Evolutionary conservation across 179 eudicot genomes (phyloP).

Genomic region (Beta macrorhiza): DNA sequence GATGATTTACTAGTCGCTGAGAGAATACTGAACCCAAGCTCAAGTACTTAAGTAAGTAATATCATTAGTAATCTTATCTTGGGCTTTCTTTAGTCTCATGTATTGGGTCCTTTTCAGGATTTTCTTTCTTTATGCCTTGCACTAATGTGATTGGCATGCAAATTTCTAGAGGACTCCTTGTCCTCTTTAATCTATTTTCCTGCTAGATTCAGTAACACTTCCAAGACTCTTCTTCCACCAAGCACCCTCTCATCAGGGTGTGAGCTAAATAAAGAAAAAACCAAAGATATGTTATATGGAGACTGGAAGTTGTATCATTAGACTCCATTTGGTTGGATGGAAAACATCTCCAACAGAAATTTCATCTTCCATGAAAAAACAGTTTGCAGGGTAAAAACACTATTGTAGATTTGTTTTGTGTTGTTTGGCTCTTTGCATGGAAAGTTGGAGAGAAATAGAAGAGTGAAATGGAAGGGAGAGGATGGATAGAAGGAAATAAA

Average conservation of each 20-base stretch:
- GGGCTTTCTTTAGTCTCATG: not conserved
- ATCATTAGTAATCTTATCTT: not conserved
- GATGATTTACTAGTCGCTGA: constrained; percentile 87
- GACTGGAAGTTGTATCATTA: too few relatives aligned
- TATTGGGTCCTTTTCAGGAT: not conserved
- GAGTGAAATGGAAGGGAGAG: too few relatives aligned
- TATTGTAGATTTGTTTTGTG: too few relatives aligned
- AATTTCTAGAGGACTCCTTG: not conserved
- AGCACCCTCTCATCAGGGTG: not conserved
- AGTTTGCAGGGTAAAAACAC: too few relatives aligned
- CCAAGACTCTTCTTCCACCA: not conserved
- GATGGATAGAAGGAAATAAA: too few relatives aligned
- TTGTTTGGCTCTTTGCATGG: too few relatives aligned
- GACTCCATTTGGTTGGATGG: too few relatives aligned
- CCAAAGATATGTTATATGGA: too few relatives aligned
- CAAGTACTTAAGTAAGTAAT: constrained; percentile 18
- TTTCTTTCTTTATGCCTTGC: not conserved
- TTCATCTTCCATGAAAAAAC: too few relatives aligned
- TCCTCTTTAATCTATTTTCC: not conserved
- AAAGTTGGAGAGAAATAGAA: too few relatives aligned
- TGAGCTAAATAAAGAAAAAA: too few relatives aligned
- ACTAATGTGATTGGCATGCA: not conserved
- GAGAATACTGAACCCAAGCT: constrained; percentile 51
- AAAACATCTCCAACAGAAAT: too few relatives aligned
- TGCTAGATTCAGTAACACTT: not conserved